These are phyloP conservation scores for Globisporangium echinulatum DNA, from an alignment of 352 stramenopile species.

Conservation along the genomic window DNA sequence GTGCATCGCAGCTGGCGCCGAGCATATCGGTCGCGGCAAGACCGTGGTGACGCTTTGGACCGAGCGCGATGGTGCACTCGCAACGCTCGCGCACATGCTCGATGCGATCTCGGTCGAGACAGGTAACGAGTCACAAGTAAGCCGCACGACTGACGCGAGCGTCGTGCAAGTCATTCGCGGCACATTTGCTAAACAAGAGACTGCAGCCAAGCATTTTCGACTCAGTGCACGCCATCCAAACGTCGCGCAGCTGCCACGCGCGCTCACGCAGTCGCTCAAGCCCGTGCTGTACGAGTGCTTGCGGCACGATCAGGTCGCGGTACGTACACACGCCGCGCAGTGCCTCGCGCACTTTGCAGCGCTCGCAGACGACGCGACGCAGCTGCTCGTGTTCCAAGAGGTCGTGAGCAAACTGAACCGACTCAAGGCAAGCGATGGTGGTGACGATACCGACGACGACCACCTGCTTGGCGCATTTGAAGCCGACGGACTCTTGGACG, in stretches of 20 bases:
- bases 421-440: slow-evolving; percentile 22
- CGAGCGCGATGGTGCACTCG: slow-evolving; percentile 41
- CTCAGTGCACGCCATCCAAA: slow-evolving; percentile 19
- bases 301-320: slow-evolving; percentile 45
- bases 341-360: slow-evolving; percentile 37
- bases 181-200: slow-evolving; percentile 5
- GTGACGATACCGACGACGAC: not conserved
- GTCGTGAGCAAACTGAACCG: slow-evolving; percentile 73
- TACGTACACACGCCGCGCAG: slow-evolving; percentile 45
- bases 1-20: slow-evolving; percentile 21
- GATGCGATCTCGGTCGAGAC: slow-evolving; percentile 20
- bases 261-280: slow-evolving; percentile 35
- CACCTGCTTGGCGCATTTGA: slow-evolving; percentile 45
- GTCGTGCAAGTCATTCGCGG: slow-evolving; percentile 27
- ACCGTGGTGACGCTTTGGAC: slow-evolving; percentile 26
- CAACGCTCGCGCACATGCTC: slow-evolving; percentile 29
- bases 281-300: slow-evolving; percentile 47
- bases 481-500: slow-evolving; percentile 60
- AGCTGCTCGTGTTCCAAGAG: slow-evolving; percentile 58
- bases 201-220: slow-evolving; percentile 15
- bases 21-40: slow-evolving; percentile 19
- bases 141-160: slow-evolving; percentile 1
- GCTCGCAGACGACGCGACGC: slow-evolving; percentile 47
- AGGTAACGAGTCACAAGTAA: not conserved
- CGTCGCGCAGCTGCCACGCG: slow-evolving; percentile 18